Base-by-base conservation (phyloP, 2,329 filamentous ascomycete genomes). In the Clonostachys rosea region DNA sequence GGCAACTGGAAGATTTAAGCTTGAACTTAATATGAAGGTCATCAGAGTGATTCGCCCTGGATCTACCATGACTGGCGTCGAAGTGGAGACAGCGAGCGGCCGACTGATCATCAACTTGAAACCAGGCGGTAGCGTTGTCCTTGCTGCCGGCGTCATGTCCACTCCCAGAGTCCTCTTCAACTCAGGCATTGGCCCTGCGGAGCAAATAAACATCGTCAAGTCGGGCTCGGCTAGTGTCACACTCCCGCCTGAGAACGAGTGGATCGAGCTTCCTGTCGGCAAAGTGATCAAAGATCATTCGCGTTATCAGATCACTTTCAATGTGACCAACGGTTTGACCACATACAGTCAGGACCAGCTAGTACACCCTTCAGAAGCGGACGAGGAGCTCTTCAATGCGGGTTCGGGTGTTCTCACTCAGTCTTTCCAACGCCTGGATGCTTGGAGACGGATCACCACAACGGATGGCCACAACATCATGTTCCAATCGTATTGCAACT, bases 121-220 rank as follows among this genome's bases (percentile, higher is more conserved):
- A 16, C 56, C 72, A 5, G 64, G 67, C 30, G 86, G 86, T 14
- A 77, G 82, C 35, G 81, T 89, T 41, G 76, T 89, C 51, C 68
- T 89, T 34, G 78, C 84, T 13, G 79, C 83, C 2, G 86, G 86
- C 41, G 69, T 83, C 2, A 86, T 88, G 53, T 84, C 82, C 14
- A 83, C 83, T 2, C 71, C 84, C 12, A 86, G 86, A 62, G 69
- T 89, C 42, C 73, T 89, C 7, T 73, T 87, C 64, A 56, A 52
- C 63, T 62, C 62, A 40, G 71, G 84, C 54, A 88, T 86, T 52
- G 86, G 84, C 14, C 83, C 82, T n/a, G 65, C 65, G 67, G 71
- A 79, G 68, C 68, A 87, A 56, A 67, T 83, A 24, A 58, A 69
- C 16, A 60, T 79, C 7, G 76, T 57, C 16, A 36, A 49, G 17